Evolutionary conservation across 2,329 filamentous ascomycete genomes (phyloP).

Genomic region (Fusarium sp.): DNA sequence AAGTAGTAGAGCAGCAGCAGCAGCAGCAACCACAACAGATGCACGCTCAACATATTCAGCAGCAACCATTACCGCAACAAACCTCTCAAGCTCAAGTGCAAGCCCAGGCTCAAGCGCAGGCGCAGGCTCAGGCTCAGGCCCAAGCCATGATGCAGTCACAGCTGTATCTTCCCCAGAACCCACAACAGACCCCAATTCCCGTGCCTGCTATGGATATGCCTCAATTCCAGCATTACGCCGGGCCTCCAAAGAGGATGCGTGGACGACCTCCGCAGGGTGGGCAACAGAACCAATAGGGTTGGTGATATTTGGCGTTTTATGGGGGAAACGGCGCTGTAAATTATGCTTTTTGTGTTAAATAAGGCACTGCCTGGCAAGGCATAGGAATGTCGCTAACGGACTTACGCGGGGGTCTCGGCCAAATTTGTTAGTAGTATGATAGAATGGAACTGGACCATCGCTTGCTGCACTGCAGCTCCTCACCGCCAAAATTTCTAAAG

Average conservation of each 20-base stretch:
- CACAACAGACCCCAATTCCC: conserved; percentile 48
- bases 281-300: conserved; percentile 36
- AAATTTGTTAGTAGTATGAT: conserved; percentile 41
- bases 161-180: conserved; percentile 49
- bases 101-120: conserved; percentile 43
- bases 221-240: conserved; percentile 51
- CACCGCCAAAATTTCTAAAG: conserved; percentile 53
- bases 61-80: conserved; percentile 48
- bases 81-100: conserved; percentile 47
- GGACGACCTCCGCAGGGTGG: conserved; percentile 46
- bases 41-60: conserved; percentile 44
- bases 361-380: conserved; percentile 16
- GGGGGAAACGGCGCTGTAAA: conserved; percentile 31
- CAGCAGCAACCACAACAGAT: conserved; percentile 46
- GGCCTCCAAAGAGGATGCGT: conserved; percentile 52
- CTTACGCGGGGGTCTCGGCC: conserved; percentile 24
- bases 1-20: conserved; percentile 48
- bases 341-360: conserved; percentile 18
- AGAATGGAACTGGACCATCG: conserved; percentile 7
- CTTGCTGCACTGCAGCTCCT: conserved; percentile 38
- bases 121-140: conserved; percentile 47
- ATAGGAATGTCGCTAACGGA: conserved; percentile 33
- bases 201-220: conserved; percentile 51
- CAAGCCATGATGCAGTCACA: conserved; percentile 51
- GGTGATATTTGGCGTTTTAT: conserved; percentile 24